Base-by-base conservation (phyloP, 495 filamentous ascomycete species). In the Aspergillus homomorphus region DNA sequence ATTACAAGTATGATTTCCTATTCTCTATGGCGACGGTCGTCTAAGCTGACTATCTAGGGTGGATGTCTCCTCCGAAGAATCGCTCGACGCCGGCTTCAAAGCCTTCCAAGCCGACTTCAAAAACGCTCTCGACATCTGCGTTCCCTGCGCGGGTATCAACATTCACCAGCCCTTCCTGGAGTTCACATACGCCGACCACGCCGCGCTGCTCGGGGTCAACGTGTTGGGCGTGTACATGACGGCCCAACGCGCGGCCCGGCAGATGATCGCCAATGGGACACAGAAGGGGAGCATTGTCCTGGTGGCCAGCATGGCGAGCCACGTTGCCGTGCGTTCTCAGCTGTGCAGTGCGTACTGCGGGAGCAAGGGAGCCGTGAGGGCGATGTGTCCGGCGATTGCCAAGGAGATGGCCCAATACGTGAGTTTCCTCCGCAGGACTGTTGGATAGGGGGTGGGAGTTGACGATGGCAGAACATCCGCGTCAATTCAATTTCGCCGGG, bases 281-380 rank as follows among this genome's bases (percentile, higher is more conserved):
- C 64, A 65, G n/a, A 68, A 73, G 28, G 77, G 77, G 7, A 77
- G 73, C 28, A 80, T 81, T 50, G 63, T 81, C 15, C 56, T 79
- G 19, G 74, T 81, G 4, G 74, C 77, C 4, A 80, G 77, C 56
- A 79, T 80, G 66, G 75, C 77, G 2, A 77, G 76, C 46, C 69
- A 76, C 52, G 72, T 78, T 33, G 76, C 77, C 38, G 80, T 89
- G 52, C 76, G 69, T 53, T 88, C 90, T 63, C 83, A 95, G 18
- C 69, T 92, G 43, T 94, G 91, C 76, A 89, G 86, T 71, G 91
- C 88, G 26, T 80, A 81, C 42, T 77, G 75, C 85, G 91, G 58
- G 84, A 92, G 73, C 82, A 96, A 73, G 76, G 85, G 53, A 71
- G 91, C 24, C 77, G 92, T 73, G 73, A 84, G 1, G 75, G 84